Conservation (phyloP, 1,139 yeast genomes). For the Pichia inconspicua region DNA sequence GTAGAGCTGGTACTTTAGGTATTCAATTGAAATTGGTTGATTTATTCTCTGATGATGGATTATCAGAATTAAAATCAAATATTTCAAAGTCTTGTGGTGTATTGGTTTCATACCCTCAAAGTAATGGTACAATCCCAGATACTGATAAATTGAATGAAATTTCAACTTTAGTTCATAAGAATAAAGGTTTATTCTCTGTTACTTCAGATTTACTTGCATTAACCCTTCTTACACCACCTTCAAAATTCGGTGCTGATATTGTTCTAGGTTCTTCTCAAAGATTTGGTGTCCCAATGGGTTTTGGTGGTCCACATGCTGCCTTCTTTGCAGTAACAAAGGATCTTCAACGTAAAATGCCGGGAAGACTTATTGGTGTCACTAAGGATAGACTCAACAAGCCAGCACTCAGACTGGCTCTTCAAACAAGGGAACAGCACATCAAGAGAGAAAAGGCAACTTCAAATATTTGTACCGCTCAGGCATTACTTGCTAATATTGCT, state of each 20-base stretch:
- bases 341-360: conserved; percentile 89
- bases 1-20: conserved; percentile 71
- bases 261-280: conserved; percentile 91
- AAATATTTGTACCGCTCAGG: conserved; percentile 96
- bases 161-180: conserved; percentile 57
- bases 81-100: conserved; percentile 61
- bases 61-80: conserved; percentile 33
- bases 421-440: conserved; percentile 96
- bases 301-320: conserved; percentile 99
- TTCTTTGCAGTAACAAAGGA: conserved; percentile 79
- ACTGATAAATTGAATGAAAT: conserved; percentile 42
- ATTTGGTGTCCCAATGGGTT: conserved; percentile 96
- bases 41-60: conserved; percentile 39
- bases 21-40: conserved; percentile 59
- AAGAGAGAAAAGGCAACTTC: conserved; percentile 97
- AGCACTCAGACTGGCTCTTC: conserved; percentile 87
- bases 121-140: conserved; percentile 65
- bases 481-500: conserved; percentile 87
- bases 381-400: conserved; percentile 85
- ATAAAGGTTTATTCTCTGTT: conserved; percentile 71
- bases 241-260: conserved; percentile 83
- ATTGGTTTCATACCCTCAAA: conserved; percentile 82
- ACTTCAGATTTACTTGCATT: conserved; percentile 89
- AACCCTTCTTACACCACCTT: conserved; percentile 77
- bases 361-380: conserved; percentile 88